Conservation (phyloP, 495 filamentous ascomycete genomes). For the Astrothelium subdiscretum region DNA sequence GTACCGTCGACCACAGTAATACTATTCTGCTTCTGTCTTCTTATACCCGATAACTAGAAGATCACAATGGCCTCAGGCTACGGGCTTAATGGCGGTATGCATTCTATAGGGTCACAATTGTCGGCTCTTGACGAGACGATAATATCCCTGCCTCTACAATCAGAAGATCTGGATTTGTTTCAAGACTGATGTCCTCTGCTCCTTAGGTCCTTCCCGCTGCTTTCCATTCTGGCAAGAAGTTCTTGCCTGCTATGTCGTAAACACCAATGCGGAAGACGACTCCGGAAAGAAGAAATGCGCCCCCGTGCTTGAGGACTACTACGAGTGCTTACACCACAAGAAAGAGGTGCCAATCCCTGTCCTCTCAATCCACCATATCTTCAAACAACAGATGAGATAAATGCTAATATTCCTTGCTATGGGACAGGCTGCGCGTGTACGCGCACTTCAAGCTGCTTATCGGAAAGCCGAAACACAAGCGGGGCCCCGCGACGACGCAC, state of each 20-base stretch:
- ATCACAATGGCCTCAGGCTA: slow-evolving; percentile 27
- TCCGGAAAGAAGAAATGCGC: slow-evolving; percentile 81
- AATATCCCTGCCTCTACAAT: no score
- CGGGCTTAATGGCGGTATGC: slow-evolving; percentile 20
- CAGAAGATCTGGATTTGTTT: no score
- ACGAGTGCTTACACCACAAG: slow-evolving; percentile 95
- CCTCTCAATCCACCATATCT: not conserved
- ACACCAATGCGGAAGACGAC: slow-evolving; percentile 45
- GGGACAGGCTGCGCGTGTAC: slow-evolving; percentile 59
- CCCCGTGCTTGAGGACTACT: slow-evolving; percentile 88
- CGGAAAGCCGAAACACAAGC: slow-evolving; percentile 67
- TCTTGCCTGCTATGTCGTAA: slow-evolving; percentile 38
- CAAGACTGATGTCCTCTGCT: no score
- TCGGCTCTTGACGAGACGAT: no score
- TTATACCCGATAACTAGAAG: no score
- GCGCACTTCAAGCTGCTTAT: slow-evolving; percentile 75
- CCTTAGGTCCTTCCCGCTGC: slow-evolving; percentile 73
- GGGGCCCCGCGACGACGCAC: slow-evolving; percentile 63
- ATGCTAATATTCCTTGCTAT: not conserved
- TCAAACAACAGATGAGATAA: not conserved
- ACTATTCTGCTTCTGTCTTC: no score
- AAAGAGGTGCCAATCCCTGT: slow-evolving; percentile 64
- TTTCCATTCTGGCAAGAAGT: slow-evolving; percentile 90
- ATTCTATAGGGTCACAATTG: not conserved
- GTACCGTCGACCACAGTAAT: not conserved